A percentile compares a stretch with the other conserved stretches of the same genome.
Evolutionary conservation across 2,329 filamentous ascomycete species (phyloP).

Genomic region (Podosphaera aphanis): DNA sequence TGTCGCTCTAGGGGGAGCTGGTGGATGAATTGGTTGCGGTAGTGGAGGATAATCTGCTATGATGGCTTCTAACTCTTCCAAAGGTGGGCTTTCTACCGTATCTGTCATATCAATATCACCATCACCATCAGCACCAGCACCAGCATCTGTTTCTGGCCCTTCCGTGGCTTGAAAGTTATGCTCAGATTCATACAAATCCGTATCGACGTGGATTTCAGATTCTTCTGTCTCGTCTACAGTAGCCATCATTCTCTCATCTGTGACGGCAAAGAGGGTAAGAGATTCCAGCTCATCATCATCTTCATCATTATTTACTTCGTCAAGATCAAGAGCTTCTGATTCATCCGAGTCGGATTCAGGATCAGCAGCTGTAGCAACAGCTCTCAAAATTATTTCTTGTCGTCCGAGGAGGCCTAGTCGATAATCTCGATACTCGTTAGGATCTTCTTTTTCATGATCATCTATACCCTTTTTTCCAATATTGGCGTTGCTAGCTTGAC

Average conservation of each 20-base stretch:
- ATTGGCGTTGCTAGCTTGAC: slow-evolving; percentile 53
- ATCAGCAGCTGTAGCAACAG: slow-evolving; percentile 5
- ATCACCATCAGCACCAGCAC: slow-evolving; percentile 22
- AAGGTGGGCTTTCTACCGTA: slow-evolving; percentile 28
- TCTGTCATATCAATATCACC: slow-evolving; percentile 22
- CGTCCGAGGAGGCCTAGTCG: slow-evolving; percentile 6
- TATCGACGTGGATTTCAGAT: slow-evolving; percentile 4
- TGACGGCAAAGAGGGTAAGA: slow-evolving; percentile 11
- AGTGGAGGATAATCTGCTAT: slow-evolving; percentile 50
- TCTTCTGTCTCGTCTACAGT: slow-evolving; percentile 14
- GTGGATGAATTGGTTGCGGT: slow-evolving; percentile 25
- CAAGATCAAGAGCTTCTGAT: slow-evolving; percentile 3
- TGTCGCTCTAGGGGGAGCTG: slow-evolving; percentile 22
- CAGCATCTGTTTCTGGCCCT: slow-evolving; percentile 16
- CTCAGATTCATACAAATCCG: background rate
- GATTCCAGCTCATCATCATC: slow-evolving; percentile 39
- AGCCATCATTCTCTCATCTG: slow-evolving; percentile 2
- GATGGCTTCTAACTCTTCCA: slow-evolving; percentile 57
- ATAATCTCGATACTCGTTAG: slow-evolving; percentile 16
- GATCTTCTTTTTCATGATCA: slow-evolving; percentile 46
- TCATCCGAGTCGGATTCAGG: slow-evolving; percentile 9
- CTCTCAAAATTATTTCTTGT: slow-evolving; percentile 7
- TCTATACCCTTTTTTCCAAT: slow-evolving; percentile 61
- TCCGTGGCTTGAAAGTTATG: slow-evolving; percentile 1
- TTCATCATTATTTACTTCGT: slow-evolving; percentile 6